These are phyloP conservation scores for Ceriops decandra DNA, from an alignment of 345 rosid species.

Conservation along the genomic window DNA sequence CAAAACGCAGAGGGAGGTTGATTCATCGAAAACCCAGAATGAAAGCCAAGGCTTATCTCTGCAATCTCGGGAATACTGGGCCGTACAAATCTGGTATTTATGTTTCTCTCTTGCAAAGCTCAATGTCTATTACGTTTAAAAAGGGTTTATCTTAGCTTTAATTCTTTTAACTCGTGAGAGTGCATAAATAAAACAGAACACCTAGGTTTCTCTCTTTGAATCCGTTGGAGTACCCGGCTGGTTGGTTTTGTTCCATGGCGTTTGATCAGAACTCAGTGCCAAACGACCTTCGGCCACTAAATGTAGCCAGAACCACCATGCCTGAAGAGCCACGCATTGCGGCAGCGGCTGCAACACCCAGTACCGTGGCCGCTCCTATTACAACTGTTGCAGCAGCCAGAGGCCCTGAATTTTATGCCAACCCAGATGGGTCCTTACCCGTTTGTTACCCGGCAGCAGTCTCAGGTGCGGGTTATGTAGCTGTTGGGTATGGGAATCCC, in stretches of 20 bases:
- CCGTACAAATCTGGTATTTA: constrained; percentile 26
- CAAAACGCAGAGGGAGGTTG: background rate
- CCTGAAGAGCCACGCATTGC: constrained; percentile 52
- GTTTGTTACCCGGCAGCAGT: constrained; percentile 42
- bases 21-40: constrained; percentile 25
- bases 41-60: constrained; percentile 4
- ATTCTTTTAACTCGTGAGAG: background rate
- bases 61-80: background rate
- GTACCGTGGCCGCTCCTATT: constrained; percentile 2
- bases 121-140: background rate
- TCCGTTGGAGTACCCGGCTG: constrained; percentile 5
- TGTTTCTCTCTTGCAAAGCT: background rate
- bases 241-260: constrained; percentile 39
- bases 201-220: constrained; percentile 19
- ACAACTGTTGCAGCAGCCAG: constrained; percentile 9
- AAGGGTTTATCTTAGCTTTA: constrained; percentile 13
- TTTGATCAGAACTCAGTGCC: constrained; percentile 53
- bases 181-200: constrained; percentile 12
- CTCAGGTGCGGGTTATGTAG: constrained; percentile 42
- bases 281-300: constrained; percentile 44
- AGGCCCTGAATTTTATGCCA: constrained; percentile 32
- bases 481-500: constrained; percentile 42
- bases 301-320: constrained; percentile 26
- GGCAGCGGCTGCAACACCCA: constrained; percentile 7
- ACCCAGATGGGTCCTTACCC: constrained; percentile 35